Conservation (phyloP, 2,329 filamentous ascomycete species). For the Ceratocystis harringtonii region DNA sequence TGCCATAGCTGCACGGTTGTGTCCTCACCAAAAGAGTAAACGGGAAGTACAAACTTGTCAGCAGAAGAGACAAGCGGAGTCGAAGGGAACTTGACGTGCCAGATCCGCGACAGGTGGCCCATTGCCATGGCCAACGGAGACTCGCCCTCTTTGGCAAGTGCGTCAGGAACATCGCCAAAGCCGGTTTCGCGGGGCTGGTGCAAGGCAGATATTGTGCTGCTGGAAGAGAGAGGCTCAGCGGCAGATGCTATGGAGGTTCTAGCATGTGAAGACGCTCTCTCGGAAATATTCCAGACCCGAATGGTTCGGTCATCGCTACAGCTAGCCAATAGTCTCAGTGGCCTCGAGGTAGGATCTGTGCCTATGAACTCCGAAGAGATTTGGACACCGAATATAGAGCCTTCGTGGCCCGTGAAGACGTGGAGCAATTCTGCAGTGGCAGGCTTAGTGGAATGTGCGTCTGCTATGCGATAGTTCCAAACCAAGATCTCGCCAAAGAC, state of each 20-base stretch:
- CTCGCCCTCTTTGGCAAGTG: conserved; percentile 3
- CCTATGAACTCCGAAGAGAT: conserved; percentile 46
- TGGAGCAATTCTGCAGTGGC: conserved; percentile 32
- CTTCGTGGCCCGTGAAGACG: conserved; percentile 59
- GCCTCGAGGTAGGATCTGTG: conserved; percentile 23
- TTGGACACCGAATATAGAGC: conserved; percentile 80
- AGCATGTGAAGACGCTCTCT: conserved; percentile 22
- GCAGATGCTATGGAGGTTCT: not conserved
- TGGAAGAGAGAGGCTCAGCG: conserved; percentile 19
- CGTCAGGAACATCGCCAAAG: conserved; percentile 31
- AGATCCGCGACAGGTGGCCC: conserved; percentile 82
- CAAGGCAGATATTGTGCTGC: conserved; percentile 22
- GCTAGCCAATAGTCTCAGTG: conserved; percentile 57
- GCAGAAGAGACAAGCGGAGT: conserved; percentile 18
- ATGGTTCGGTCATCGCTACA: conserved; percentile 93
- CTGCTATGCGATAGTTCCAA: conserved; percentile 53
- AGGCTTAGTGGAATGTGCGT: not conserved
- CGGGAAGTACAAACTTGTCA: conserved; percentile 25
- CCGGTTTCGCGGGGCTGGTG: conserved; percentile 42
- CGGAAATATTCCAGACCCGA: conserved; percentile 69
- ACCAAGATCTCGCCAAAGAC: conserved; percentile 89
- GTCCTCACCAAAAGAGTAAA: conserved; percentile 79
- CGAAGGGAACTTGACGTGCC: conserved; percentile 58
- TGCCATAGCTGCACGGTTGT: conserved; percentile 61
- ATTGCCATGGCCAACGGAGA: conserved; percentile 54